Conservation (phyloP, 2,329 filamentous ascomycete genomes). For the Talaromyces albobiverticillius region DNA sequence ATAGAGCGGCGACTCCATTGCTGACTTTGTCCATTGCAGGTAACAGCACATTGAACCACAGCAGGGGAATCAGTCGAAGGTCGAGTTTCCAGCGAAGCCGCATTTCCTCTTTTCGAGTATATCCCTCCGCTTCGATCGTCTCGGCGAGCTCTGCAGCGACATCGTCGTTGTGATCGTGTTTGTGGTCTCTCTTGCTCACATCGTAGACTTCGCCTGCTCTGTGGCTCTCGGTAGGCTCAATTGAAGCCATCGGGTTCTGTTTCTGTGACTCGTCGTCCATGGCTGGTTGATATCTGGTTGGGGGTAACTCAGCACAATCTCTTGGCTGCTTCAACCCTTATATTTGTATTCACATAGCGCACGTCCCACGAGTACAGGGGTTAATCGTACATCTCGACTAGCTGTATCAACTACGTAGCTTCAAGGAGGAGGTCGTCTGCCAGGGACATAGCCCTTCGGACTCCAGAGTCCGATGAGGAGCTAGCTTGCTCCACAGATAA, state of each 20-base stretch:
- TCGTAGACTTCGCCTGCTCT: too few relatives aligned
- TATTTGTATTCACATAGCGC: too few relatives aligned
- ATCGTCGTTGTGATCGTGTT: neutral
- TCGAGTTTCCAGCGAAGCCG: constrained; percentile 6
- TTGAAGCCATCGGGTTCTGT: too few relatives aligned
- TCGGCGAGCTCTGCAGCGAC: neutral
- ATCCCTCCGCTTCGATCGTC: neutral
- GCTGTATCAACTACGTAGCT: too few relatives aligned
- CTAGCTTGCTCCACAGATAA: constrained; percentile 1
- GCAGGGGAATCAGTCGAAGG: neutral
- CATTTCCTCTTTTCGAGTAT: neutral
- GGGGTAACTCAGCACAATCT: too few relatives aligned
- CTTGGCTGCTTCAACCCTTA: too few relatives aligned
- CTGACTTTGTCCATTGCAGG: constrained; percentile 3
- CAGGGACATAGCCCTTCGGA: neutral
- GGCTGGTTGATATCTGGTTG: too few relatives aligned
- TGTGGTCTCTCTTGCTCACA: too few relatives aligned
- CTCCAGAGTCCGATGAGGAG: neutral
- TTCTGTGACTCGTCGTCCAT: too few relatives aligned
- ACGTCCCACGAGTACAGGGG: neutral
- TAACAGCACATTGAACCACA: constrained; percentile 3
- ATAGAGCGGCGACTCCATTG: neutral
- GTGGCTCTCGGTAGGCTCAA: too few relatives aligned
- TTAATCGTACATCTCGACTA: neutral
- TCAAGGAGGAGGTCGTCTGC: too few relatives aligned